Conservation (phyloP, 31 red algal species). For the Asparagopsis taxiformis region DNA sequence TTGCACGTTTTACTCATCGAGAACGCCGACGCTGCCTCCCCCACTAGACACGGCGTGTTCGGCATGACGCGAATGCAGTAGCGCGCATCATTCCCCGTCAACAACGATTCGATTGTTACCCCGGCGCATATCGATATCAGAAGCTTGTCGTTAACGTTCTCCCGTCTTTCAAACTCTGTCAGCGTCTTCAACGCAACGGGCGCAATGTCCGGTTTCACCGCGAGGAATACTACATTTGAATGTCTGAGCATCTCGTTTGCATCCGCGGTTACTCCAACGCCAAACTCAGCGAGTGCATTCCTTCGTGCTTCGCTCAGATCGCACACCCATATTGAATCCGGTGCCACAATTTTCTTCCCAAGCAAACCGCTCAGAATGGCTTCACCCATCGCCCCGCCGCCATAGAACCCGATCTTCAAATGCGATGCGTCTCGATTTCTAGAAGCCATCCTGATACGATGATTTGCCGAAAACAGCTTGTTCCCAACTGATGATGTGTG, state of each 20-base stretch:
- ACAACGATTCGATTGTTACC: conserved; percentile 52
- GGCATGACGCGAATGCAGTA: conserved; percentile 93
- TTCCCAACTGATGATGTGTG: too few species aligned
- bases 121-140: conserved; percentile 92
- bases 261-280: conserved; percentile 23
- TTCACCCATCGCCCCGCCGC: conserved; percentile 94
- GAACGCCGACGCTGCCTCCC: conserved; percentile 70
- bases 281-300: conserved; percentile 17
- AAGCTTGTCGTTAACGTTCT: conserved; percentile 19
- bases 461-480: too few species aligned
- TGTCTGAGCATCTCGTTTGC: conserved; percentile 18
- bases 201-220: conserved; percentile 83
- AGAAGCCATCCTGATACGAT: too few species aligned
- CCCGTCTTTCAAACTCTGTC: background rate
- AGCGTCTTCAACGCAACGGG: conserved; percentile 28
- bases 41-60: conserved; percentile 87
- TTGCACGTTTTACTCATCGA: conserved; percentile 32
- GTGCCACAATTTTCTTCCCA: conserved; percentile 37
- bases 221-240: conserved; percentile 62
- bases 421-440: too few species aligned
- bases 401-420: conserved; percentile 74
- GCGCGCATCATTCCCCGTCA: background rate
- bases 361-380: conserved; percentile 85
- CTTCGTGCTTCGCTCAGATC: conserved; percentile 30
- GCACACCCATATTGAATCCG: conserved; percentile 52